A percentile compares a stretch with the other conserved stretches of the same genome.
Evolutionary conservation across 1,284 basidiomycete species (phyloP).

Genomic region (Lentinula novae-zelandiae): DNA sequence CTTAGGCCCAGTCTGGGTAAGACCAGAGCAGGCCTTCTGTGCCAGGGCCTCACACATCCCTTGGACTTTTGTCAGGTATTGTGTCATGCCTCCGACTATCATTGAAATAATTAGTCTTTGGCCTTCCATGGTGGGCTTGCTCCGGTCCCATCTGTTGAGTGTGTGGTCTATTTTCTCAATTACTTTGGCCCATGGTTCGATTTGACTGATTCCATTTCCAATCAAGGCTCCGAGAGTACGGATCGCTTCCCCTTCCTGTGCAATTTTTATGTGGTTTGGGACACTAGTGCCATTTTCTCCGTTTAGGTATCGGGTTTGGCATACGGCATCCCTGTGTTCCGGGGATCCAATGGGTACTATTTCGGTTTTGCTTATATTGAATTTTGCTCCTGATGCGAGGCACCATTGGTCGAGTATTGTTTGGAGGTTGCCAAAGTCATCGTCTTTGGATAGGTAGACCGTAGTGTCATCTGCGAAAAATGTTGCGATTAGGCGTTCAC

Average conservation of each 20-base stretch:
- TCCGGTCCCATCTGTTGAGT: slow-evolving; percentile 11
- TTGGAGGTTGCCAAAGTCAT: neutral
- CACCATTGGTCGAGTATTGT: neutral
- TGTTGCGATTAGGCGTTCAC: neutral
- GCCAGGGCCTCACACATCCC: too few species aligned
- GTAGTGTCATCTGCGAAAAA: neutral
- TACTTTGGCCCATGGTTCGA: slow-evolving; percentile 21
- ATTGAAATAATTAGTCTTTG: slow-evolving; percentile 13
- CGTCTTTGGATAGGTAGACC: neutral
- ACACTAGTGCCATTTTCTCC: neutral
- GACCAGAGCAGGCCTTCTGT: too few species aligned
- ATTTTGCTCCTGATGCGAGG: neutral
- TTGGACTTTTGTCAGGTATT: slow-evolving; percentile 16
- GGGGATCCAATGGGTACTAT: neutral
- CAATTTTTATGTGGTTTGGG: slow-evolving; percentile 22
- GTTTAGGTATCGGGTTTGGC: neutral
- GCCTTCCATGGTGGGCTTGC: slow-evolving; percentile 15
- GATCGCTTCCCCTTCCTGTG: slow-evolving; percentile 20
- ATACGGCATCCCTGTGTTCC: neutral
- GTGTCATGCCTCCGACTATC: slow-evolving; percentile 14
- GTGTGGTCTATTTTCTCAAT: slow-evolving; percentile 4
- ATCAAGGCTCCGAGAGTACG: slow-evolving; percentile 18
- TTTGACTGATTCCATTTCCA: neutral
- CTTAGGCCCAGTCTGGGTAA: too few species aligned
- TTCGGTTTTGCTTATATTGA: neutral